Base-by-base conservation (phyloP, 352 stramenopile genomes). In the Phytopythium montanum region DNA sequence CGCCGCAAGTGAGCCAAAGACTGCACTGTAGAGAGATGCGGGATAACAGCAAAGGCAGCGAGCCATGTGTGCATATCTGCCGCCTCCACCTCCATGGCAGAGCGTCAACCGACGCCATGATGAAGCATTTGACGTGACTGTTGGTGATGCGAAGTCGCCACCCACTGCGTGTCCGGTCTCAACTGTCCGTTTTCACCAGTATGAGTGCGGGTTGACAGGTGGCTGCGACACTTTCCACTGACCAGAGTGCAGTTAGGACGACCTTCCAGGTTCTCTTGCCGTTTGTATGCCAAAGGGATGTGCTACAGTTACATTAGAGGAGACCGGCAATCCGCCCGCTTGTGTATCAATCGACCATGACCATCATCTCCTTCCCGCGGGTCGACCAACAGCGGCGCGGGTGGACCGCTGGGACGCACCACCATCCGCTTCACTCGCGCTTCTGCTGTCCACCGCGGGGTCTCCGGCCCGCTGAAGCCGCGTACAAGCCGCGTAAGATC, bases 1-100 rank as follows among this genome's bases (percentile, higher is more conserved):
- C 84, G 86, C 63, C 80, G 86, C 70, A 82, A 89, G 81, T 86
- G 81, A 68, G 73, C 55, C 48, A 66, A 63, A n/a, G n/a, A n/a
- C n/a, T n/a, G n/a, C n/a, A n/a, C n/a, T n/a, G n/a, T n/a, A n/a
- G n/a, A 53, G 45, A 52, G 46, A 34, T 55, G 18, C 41, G n/a
- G 33, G 9, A 2, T 38, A 38, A 38, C 33, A 2, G 10, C 33
- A 38, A n/a, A 38, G 33, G 33, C 33, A 38, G 33, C 33, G 33
- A 12, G 8, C 33, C 33, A 38, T 38, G 33, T 38, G 33, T 38
- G 10, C 2, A 38, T 38, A 38, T 12, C 33, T 38, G 10, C 14
- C 33, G 3, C 33, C 33, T 38, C 33, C 33, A 2, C 14, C 33
- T 38, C 33, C n/a, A n/a, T n/a, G n/a, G n/a, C n/a, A n/a, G n/a